Percentiles rank a stretch among this genome's conserved stretches.
Conservation (phyloP, 768 basidiomycete species). For the Tulasnella sp. region DNA sequence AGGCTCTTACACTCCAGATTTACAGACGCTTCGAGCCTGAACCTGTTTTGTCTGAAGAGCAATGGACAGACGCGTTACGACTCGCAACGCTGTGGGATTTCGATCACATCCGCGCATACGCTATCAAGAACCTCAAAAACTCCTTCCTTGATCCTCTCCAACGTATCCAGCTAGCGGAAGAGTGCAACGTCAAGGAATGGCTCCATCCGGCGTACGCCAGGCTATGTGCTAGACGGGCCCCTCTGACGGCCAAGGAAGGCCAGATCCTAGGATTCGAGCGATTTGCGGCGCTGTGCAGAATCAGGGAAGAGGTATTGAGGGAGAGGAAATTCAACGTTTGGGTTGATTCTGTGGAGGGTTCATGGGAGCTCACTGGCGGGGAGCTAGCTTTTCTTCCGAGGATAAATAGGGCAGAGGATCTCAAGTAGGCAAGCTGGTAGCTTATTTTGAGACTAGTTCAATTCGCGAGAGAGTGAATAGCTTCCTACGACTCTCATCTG, state of each 20-base stretch:
- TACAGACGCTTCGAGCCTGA: not conserved
- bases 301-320: not conserved
- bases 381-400: too few species aligned
- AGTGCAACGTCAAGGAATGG: constrained; percentile 18
- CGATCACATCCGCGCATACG: not conserved
- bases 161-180: not conserved
- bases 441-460: not conserved
- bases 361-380: too few species aligned
- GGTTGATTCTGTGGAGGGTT: too few species aligned
- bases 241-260: constrained; percentile 14
- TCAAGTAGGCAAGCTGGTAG: too few species aligned
- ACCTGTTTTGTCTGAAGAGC: not conserved
- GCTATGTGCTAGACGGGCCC: constrained; percentile 4
- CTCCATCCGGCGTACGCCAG: constrained; percentile 5
- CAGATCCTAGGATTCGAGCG: constrained; percentile 10
- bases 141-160: not conserved
- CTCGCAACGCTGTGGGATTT: constrained; percentile 15
- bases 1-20: too few species aligned
- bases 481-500: too few species aligned
- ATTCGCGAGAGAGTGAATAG: too few species aligned
- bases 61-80: constrained; percentile 3
- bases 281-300: constrained; percentile 3
- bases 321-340: not conserved
- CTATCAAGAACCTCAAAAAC: not conserved
- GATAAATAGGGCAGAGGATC: too few species aligned